Evolutionary conservation across 2,329 filamentous ascomycete species (phyloP), one percentile per base, ranked within the genome.

Genomic region (Ramularia endophylla): DNA sequence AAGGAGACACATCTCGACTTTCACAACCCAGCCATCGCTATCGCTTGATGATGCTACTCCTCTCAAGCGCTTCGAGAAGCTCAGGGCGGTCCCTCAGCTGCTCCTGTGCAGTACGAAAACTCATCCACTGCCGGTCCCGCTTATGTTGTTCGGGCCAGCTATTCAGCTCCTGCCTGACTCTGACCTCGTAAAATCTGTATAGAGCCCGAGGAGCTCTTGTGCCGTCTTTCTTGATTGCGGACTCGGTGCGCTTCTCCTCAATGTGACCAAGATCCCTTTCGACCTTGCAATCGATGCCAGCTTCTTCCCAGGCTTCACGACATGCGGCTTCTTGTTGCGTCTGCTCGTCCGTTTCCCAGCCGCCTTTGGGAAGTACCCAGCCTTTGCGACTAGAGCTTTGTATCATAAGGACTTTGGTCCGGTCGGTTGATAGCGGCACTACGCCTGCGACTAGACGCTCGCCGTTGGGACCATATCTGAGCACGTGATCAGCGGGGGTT

Each of bases 301-400:
- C 92, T 70, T 97, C 92, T 70, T 97, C 92, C 92, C 92, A 97
- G 47, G 92, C 92, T 67, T 98, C 92, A 54, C 92, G 74, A 73
- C 73, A 83, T 36, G 80, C 80, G 41, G 92, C 92, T 43, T 92
- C 86, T 63, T 90, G 78, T 48, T 84, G 80, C 50, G 86, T 92
- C 48, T 82, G 78, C 69, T 98, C 92, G 66, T 98, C 92, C 25
- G 81, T 83, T 66, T 98, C 92, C 89, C 92, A 98, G 46, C 92
- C 92, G 61, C 92, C 92, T 65, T 98, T 98, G 46, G 92, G 92
- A 44, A 98, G 75, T 31, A 98, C 92, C 92, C 92, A 98, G 57
- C 86, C 87, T 64, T 87, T 87, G 57, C 88, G 83, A 51, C 87
- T 80, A 38, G 86, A 90, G 40, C 88, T 95, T 70, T 95, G 88